Evolutionary conservation across 139 green algal genomes (phyloP), one percentile per base, ranked within the genome.

Genomic region (Edaphochlamys debaryana): DNA sequence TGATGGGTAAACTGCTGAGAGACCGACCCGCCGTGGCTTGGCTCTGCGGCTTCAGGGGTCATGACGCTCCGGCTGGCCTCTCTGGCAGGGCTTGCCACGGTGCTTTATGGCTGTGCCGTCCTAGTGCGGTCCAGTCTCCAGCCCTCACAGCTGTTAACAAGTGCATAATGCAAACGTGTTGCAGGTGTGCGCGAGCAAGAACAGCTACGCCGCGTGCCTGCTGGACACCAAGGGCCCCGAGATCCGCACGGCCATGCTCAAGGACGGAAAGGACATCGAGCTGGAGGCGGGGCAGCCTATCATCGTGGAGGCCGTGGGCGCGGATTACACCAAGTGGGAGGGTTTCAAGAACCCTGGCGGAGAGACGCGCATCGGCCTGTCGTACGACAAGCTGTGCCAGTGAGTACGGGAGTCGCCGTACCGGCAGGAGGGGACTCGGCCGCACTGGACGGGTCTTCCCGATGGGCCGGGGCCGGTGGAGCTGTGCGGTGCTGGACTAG

Each of bases 141-240:
- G n/a, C n/a, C n/a, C n/a, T n/a, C n/a, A n/a, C n/a, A n/a, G n/a
- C n/a, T n/a, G n/a, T n/a, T n/a, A n/a, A n/a, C n/a, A n/a, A n/a
- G n/a, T n/a, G n/a, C n/a, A n/a, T n/a, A n/a, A n/a, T n/a, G n/a
- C n/a, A n/a, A n/a, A n/a, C n/a, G n/a, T n/a, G n/a, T n/a, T n/a
- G 70, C 79, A 91, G 87, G 87, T 89, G 25, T 87, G 80, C 23
- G 40, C 40, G 23, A 69, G 2, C 0, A 90, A 92, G 54, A 52
- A 68, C 27, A 85, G 48, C 50, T 71, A 70, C 15, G 80, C 88
- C 6, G 88, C 84, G 19, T 58, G 77, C 20, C 78, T 95, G 80
- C 87, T 95, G 68, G 90, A 94, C 84, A 93, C 89, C 68, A 93
- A 93, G 77, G 89, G 89, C 23, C 89, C 89, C 13, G 90, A 93